Percentiles rank a stretch among this genome's conserved stretches.
These are phyloP conservation scores for Phytophthora lateralis DNA, from an alignment of 352 stramenopile genomes.

Conservation along the genomic window DNA sequence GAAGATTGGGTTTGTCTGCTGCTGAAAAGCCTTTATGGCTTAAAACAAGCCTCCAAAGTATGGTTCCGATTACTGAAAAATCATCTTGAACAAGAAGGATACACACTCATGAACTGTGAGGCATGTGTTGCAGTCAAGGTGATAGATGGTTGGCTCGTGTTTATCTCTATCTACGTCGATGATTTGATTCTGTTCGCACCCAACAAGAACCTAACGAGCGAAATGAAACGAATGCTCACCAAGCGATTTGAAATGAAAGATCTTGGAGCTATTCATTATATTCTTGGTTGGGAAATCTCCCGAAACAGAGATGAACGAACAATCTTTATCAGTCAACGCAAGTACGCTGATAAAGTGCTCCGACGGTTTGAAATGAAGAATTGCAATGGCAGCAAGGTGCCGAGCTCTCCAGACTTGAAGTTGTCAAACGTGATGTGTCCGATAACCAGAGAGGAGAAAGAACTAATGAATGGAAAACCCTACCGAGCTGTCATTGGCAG, in stretches of 20 bases:
- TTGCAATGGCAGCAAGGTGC: constrained; percentile 21
- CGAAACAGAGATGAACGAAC: constrained; percentile 4
- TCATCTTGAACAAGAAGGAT: constrained; percentile 19
- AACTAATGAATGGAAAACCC: constrained; percentile 6
- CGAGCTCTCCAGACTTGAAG: constrained; percentile 15
- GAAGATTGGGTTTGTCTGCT: constrained; percentile 21
- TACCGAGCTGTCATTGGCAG: constrained; percentile 10
- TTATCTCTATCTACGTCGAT: constrained; percentile 32
- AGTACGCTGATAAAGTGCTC: constrained; percentile 22
- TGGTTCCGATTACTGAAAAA: constrained; percentile 30
- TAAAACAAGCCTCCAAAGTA: constrained; percentile 32
- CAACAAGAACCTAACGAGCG: too few species aligned
- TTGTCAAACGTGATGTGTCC: constrained; percentile 25
- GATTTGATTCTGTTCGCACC: constrained; percentile 31
- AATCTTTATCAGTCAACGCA: constrained; percentile 14
- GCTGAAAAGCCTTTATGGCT: constrained; percentile 25
- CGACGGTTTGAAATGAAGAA: constrained; percentile 17
- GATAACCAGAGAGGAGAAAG: constrained; percentile 2
- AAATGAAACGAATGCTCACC: constrained; percentile 17
- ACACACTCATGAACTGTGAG: constrained; percentile 23
- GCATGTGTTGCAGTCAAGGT: not conserved
- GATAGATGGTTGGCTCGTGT: constrained; percentile 14
- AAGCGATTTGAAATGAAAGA: constrained; percentile 28
- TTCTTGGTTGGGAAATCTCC: constrained; percentile 29
- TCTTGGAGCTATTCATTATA: constrained; percentile 22